A percentile compares a stretch with the other conserved stretches of the same genome.
Conservation (phyloP, 148 eudicot genomes). For the Rhododendron simsii region DNA sequence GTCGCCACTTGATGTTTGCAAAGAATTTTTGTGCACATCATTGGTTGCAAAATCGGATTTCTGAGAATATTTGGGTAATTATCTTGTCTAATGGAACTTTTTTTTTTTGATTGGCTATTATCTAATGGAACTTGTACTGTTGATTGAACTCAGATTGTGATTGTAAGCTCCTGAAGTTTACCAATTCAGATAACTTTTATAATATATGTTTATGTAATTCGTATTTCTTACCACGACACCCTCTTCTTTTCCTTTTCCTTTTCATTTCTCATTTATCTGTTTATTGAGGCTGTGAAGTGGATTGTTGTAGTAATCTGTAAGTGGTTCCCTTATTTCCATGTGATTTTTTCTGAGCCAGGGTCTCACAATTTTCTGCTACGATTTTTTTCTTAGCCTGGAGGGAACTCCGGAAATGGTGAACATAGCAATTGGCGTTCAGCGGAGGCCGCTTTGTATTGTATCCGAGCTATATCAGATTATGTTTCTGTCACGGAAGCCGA, state of each 20-base stretch:
- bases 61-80: not conserved
- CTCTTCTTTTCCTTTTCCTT: not conserved
- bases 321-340: not conserved
- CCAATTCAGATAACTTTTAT: not conserved
- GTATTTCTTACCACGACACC: not conserved
- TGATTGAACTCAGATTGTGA: not conserved
- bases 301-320: not conserved
- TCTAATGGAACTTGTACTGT: not conserved
- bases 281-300: not conserved
- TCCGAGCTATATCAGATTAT: constrained; percentile 83
- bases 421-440: constrained; percentile 69
- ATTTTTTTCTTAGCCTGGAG: constrained; percentile 48
- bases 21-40: not conserved
- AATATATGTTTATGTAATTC: not conserved
- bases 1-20: not conserved
- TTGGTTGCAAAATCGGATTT: not conserved
- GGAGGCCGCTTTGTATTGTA: constrained; percentile 95
- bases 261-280: not conserved
- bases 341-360: not conserved
- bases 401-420: constrained; percentile 53
- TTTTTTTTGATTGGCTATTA: not conserved
- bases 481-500: constrained; percentile 72
- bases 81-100: not conserved
- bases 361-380: not conserved
- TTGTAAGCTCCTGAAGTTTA: not conserved